Evolutionary conservation across 305 asterid species (phyloP), one percentile per base, ranked within the genome.

Genomic region (Solanum hybrid): DNA sequence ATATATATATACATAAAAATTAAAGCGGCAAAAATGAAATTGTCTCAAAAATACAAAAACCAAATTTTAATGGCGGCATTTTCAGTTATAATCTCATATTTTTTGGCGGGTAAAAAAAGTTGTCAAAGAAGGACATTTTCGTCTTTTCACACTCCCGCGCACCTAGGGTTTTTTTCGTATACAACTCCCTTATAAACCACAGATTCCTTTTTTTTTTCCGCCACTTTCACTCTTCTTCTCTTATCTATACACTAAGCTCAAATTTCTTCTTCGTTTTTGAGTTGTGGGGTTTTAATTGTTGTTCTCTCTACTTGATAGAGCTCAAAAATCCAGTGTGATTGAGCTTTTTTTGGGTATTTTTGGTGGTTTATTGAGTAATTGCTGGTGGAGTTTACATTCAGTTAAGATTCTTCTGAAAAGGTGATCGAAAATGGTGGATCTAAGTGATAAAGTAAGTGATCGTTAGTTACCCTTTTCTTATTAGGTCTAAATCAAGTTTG

Each of bases 181-280:
- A 17, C 72, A 20, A 61, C 80, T 27, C 82, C 89, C 81, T 61
- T 90, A 91, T 87, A 92, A 76, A 65, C 91, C 90, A 33, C 87
- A 80, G 68, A 6, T 39, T 38, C 36, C 27, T n/a, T 45, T 29
- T 73, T 57, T 75, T 36, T 85, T n/a, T 89, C 77, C 61, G 34
- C 57, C 86, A 26, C 36, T 87, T 27, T 75, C 89, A n/a, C 39
- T 89, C 79, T 27, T 26, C 73, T 75, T 26, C 73, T 79, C 24
- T 36, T 57, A 61, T 72, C 68, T 72, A 57, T 85, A 89, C 82
- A 65, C 79, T 72, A 81, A 26, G 6, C 57, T 51, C 85, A 0
- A 80, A 15, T n/a, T 75, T n/a, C 27, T 17, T 65, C 36, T 51
- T 12, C 32, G 5, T 72, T 61, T 72, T 26, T 72, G 78, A 72